Evolutionary conservation across 2,329 filamentous ascomycete species (phyloP).

Genomic region (Pseudogymnoascus sp.): DNA sequence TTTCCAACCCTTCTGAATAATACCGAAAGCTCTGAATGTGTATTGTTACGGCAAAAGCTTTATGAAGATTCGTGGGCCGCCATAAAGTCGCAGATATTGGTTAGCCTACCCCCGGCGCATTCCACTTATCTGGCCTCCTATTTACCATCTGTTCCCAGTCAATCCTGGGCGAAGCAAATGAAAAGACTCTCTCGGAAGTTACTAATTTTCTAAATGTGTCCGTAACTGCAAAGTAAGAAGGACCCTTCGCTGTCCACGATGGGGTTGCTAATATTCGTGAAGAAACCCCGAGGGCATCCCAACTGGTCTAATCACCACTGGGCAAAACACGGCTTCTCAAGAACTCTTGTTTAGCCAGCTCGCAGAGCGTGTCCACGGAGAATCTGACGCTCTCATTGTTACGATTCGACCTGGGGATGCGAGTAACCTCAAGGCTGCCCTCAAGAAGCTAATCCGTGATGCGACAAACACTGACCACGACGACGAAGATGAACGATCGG

Average conservation of each 20-base stretch:
- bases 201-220: constrained; percentile 43
- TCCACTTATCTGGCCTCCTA: constrained; percentile 25
- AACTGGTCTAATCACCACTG: constrained; percentile 65
- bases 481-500: constrained; percentile 40
- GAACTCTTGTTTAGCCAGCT: constrained; percentile 65
- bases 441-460: constrained; percentile 66
- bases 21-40: constrained; percentile 40
- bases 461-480: constrained; percentile 47
- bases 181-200: constrained; percentile 50
- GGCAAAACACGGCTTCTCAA: constrained; percentile 70
- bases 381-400: constrained; percentile 48
- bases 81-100: constrained; percentile 51
- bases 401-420: constrained; percentile 61
- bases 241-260: not conserved
- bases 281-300: constrained; percentile 40
- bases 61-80: constrained; percentile 57
- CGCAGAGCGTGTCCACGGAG: constrained; percentile 42
- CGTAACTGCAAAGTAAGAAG: constrained; percentile 20
- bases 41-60: constrained; percentile 45
- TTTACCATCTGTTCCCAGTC: constrained; percentile 29
- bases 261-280: not conserved
- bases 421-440: constrained; percentile 61
- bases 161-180: constrained; percentile 52
- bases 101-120: constrained; percentile 29
- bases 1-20: constrained; percentile 49